phyloP scores from a whole-genome alignment of 345 rosid genomes.

The Moringa oleifera region DNA sequence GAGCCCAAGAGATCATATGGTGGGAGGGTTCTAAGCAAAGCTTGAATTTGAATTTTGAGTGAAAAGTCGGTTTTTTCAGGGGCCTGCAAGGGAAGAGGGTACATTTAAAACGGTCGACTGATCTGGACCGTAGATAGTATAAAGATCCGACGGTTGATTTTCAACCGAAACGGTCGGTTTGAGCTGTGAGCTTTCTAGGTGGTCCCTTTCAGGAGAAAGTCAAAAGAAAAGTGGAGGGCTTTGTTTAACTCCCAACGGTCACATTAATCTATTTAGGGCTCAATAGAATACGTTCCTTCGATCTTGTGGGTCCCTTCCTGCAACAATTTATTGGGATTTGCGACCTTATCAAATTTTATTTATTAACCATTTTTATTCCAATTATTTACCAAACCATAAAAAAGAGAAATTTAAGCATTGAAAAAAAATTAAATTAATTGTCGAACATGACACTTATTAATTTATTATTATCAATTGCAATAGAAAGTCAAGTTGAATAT shows the following conservation, averaged over 20 bases:
- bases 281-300: neutral
- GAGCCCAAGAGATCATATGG: neutral
- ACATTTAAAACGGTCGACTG: slow-evolving; percentile 29
- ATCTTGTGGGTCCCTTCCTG: neutral
- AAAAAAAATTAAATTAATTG: too few relatives aligned
- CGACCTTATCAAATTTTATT: neutral
- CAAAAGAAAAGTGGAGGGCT: neutral
- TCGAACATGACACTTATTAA: too few relatives aligned
- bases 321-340: neutral
- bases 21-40: too few relatives aligned
- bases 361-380: too few relatives aligned
- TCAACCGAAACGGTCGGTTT: slow-evolving; percentile 27
- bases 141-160: slow-evolving; percentile 12
- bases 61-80: too few relatives aligned
- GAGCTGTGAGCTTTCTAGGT: neutral
- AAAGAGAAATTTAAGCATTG: too few relatives aligned
- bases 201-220: slow-evolving; percentile 2
- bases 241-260: slow-evolving; percentile 17
- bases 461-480: too few relatives aligned
- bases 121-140: slow-evolving; percentile 19
- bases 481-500: too few relatives aligned
- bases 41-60: too few relatives aligned
- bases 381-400: too few relatives aligned
- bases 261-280: neutral
- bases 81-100: neutral